Base-by-base conservation (phyloP, 2,329 filamentous ascomycete genomes). In the Paraphoma chrysanthemicola region DNA sequence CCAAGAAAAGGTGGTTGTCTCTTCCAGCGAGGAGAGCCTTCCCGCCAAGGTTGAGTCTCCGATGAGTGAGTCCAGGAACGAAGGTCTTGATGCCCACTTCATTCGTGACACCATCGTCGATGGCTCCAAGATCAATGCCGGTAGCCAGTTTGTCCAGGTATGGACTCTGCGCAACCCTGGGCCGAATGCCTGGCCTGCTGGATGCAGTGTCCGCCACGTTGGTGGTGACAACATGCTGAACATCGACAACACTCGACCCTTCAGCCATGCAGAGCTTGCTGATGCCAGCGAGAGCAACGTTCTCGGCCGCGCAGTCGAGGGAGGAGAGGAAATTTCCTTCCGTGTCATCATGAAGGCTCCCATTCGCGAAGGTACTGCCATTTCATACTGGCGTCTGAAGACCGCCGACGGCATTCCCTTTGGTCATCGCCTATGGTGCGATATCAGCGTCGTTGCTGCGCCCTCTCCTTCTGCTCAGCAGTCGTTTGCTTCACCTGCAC, bases 141-240 rank as follows among this genome's bases (percentile, higher is more conserved):
- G 90, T 72, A 83, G 88, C 51, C 85, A 89, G 31, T 97, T 99
- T 72, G 86, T 90, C 68, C 93, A 99, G 78, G 92, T 91, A 1
- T 99, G 95, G 95, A 90, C 90, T 51, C 85, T 99, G 41, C 89
- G 88, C 70, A 99, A 99, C 74, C 88, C 90, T 17, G 94, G 95
- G 29, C 86, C 86, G 10, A 80, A 83, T 48, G 78, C 88, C 11
- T 99, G 95, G 95, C 95, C 95, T 38, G 86, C 88, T 53, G 95
- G 93, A 59, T 96, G 92, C 82, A 90, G 89, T 54, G 91, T 98
- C 67, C 92, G 91, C 78, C 97, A 93, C 71, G 90, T 96, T 56
- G 93, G 94, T 55, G 95, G 95, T 48, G 94, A 98, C 77, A 93
- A 94, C 79, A 98, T 99, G 95, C 92, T 96, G 68, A 90, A 93